These are phyloP conservation scores for Ambrosiella xylebori DNA, from an alignment of 2,329 filamentous ascomycete genomes.

Conservation along the genomic window DNA sequence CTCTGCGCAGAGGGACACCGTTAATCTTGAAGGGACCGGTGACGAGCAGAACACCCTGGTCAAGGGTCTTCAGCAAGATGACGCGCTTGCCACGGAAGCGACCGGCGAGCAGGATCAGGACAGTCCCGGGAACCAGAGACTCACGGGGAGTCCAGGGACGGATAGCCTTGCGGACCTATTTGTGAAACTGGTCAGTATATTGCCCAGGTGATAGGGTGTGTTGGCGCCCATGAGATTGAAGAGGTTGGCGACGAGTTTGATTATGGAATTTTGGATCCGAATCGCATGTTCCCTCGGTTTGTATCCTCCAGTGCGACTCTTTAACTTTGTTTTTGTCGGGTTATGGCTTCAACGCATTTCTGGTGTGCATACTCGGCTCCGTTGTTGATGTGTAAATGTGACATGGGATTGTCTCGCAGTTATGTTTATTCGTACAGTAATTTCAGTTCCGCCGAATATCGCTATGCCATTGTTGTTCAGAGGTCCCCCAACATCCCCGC, in stretches of 20 bases:
- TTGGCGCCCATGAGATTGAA: background rate
- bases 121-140: conserved; percentile 81
- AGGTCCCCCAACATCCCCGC: background rate
- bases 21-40: conserved; percentile 99
- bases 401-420: too few species aligned
- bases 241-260: background rate
- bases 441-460: too few species aligned
- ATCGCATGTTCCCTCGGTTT: too few species aligned
- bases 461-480: background rate
- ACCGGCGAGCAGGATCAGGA: conserved; percentile 97
- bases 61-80: conserved; percentile 92
- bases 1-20: conserved; percentile 89
- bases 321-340: too few species aligned
- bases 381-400: too few species aligned
- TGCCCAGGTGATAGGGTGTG: background rate
- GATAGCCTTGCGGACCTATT: conserved; percentile 83
- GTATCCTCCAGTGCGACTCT: too few species aligned
- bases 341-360: too few species aligned
- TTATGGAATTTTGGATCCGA: background rate
- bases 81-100: conserved; percentile 99
- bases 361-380: too few species aligned
- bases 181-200: conserved; percentile 9
- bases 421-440: too few species aligned
- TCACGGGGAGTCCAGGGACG: conserved; percentile 74
- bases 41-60: conserved; percentile 95